Base-by-base conservation (phyloP, 352 stramenopile genomes). In the Phytophthora ohioensis region DNA sequence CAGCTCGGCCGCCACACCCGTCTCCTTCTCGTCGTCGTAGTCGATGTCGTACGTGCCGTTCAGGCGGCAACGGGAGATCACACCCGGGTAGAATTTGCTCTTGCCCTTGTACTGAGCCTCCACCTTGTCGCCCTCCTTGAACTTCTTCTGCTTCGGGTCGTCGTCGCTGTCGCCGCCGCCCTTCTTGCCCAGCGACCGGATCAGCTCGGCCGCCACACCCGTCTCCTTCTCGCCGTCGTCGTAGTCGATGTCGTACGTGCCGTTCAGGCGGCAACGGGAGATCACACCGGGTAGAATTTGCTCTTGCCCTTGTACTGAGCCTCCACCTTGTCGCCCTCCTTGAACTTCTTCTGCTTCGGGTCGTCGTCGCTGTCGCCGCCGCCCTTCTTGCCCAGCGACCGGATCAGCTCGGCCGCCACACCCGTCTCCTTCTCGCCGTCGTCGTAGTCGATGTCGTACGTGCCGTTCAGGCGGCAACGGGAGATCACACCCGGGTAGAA, bases 241-340 rank as follows among this genome's bases (percentile, higher is more conserved):
- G 57, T 64, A 64, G 57, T 64, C 57, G 57, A 64, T 64, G 45
- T 64, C 57, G 57, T 64, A 64, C 57, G 57, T 64, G 57, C 57
- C 57, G 43, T 64, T 64, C 43, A 64, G 57, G 34, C 57, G 57
- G 57, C 57, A 64, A 43, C 57, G 57, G 4, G 57, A 64, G 57
- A 64, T 64, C 57, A 56, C 57, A 13, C 57, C 32, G 43, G 57
- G 57, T 64, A 64, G 57, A 64, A 56, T 43, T 56, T 64, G 45
- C 57, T 64, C 57, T 56, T 55, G 57, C 57, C 57, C 57, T 64
- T 64, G 57, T 64, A 64, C 57, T 64, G 57, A 52, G 57, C 57
- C 57, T 64, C 57, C 57, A 64, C 57, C 57, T 64, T 64, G 31
- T 64, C 57, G 43, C 57, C 57, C 45, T 64, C 57, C 57, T 64